phyloP scores from a whole-genome alignment of 2,329 filamentous ascomycete genomes.

The Colletotrichum salicis region DNA sequence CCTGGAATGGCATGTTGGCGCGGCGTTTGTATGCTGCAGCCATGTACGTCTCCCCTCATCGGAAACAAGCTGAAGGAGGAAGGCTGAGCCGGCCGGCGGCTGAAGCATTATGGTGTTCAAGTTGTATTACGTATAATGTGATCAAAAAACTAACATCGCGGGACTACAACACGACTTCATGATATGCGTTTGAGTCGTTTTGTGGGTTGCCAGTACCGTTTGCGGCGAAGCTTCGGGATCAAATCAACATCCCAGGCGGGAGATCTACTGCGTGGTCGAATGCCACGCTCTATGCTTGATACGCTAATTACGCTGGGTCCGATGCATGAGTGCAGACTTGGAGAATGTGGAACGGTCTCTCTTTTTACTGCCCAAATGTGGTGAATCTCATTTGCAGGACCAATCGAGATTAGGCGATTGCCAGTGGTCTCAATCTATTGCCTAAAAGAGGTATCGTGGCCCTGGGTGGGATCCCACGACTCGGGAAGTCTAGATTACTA shows the following conservation, averaged over 20 bases:
- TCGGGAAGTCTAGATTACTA: neutral
- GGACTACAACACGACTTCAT: neutral
- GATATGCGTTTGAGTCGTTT: neutral
- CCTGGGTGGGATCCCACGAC: neutral
- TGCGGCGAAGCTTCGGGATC: slow-evolving; percentile 19
- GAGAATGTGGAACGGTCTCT: neutral
- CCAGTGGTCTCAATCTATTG: slow-evolving; percentile 8
- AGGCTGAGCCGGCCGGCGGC: no score
- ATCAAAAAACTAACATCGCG: neutral
- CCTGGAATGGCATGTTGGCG: neutral
- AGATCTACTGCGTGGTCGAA: neutral
- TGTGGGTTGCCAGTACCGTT: slow-evolving; percentile 5
- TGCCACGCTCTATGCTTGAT: neutral
- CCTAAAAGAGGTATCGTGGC: neutral
- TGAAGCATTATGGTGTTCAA: neutral
- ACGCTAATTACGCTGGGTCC: neutral
- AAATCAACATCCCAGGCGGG: neutral
- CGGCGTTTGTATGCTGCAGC: no score
- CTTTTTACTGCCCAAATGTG: neutral
- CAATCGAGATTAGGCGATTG: neutral
- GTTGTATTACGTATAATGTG: neutral
- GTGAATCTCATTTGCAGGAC: neutral
- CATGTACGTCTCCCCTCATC: neutral
- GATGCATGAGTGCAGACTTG: neutral
- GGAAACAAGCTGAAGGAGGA: neutral